These are phyloP conservation scores for Heterobasidion parviporum DNA, from an alignment of 1,284 basidiomycete species.

Conservation along the genomic window DNA sequence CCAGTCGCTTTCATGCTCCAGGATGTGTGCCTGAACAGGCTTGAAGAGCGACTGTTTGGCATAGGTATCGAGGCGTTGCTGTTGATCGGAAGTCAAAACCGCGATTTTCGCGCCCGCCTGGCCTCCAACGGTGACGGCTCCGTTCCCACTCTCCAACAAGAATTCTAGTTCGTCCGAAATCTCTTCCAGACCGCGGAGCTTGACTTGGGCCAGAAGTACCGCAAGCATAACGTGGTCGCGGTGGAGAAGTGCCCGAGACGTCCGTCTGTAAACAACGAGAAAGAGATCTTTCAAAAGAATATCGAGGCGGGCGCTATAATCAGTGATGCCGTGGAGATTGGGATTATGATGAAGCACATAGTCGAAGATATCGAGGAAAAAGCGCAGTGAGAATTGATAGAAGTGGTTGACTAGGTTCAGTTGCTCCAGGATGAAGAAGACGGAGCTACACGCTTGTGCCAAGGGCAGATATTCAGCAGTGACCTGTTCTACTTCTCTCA, in stretches of 20 bases:
- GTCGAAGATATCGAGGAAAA: conserved; percentile 99
- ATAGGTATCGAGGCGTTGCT: conserved; percentile 57
- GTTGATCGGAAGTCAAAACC: conserved; percentile 60
- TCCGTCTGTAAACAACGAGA: conserved; percentile 83
- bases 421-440: conserved; percentile 97
- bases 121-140: conserved; percentile 34
- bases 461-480: conserved; percentile 92
- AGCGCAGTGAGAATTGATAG: conserved; percentile 96
- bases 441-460: conserved; percentile 92
- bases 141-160: conserved; percentile 81
- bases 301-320: conserved; percentile 68
- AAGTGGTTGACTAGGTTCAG: conserved; percentile 94
- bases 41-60: conserved; percentile 71
- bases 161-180: conserved; percentile 85
- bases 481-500: conserved; percentile 94
- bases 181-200: conserved; percentile 72
- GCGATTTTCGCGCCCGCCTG: conserved; percentile 31
- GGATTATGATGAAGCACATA: conserved; percentile 90
- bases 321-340: conserved; percentile 73
- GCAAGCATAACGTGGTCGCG: conserved; percentile 90
- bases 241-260: conserved; percentile 87
- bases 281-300: conserved; percentile 92
- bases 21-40: conserved; percentile 64
- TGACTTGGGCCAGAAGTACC: conserved; percentile 86
- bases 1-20: conserved; percentile 69